A percentile compares a stretch with the other conserved stretches of the same genome.
These are phyloP conservation scores for Fusarium temperatum DNA, from an alignment of 2,329 filamentous ascomycete species.

Conservation along the genomic window DNA sequence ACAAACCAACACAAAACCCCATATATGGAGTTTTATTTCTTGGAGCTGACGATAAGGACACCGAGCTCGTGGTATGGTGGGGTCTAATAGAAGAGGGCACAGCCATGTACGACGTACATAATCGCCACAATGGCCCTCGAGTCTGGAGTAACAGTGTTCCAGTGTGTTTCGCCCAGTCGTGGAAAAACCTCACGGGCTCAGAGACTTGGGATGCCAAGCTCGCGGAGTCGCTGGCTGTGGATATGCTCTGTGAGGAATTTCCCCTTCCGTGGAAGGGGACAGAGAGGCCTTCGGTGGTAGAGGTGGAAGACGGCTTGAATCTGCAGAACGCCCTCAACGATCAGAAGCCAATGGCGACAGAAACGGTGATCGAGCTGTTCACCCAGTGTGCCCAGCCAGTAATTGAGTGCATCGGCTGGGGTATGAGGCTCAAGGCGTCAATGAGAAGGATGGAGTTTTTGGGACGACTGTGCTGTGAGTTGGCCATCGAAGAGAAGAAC, in stretches of 20 bases:
- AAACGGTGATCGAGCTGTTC: conserved; percentile 39
- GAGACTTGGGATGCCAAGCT: conserved; percentile 30
- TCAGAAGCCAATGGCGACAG: conserved; percentile 33
- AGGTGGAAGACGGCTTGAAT: conserved; percentile 38
- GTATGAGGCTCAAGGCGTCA: conserved; percentile 35
- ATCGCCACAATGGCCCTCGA: conserved; percentile 31
- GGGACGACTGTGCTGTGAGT: conserved; percentile 37
- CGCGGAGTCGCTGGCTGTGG: conserved; percentile 37
- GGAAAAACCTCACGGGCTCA: conserved; percentile 37
- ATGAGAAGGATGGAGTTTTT: conserved; percentile 39
- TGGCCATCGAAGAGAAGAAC: conserved; percentile 40
- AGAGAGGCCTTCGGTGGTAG: conserved; percentile 36
- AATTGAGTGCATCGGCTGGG: conserved; percentile 35
- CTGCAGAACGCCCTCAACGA: conserved; percentile 31
- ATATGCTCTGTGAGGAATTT: conserved; percentile 41
- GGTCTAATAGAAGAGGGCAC: conserved; percentile 40
- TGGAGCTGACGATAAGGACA: conserved; percentile 34
- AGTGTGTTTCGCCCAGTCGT: conserved; percentile 41
- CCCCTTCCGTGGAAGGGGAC: conserved; percentile 37
- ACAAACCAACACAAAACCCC: conserved; percentile 37
- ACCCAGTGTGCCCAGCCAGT: conserved; percentile 36
- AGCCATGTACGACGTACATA: conserved; percentile 41
- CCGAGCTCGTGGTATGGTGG: conserved; percentile 43
- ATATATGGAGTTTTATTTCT: conserved; percentile 41
- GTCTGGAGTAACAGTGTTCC: conserved; percentile 42